Percentiles rank a stretch among this genome's conserved stretches.
Evolutionary conservation across 306 rosid genomes (phyloP).

Genomic region (Citrullus colocynthis): DNA sequence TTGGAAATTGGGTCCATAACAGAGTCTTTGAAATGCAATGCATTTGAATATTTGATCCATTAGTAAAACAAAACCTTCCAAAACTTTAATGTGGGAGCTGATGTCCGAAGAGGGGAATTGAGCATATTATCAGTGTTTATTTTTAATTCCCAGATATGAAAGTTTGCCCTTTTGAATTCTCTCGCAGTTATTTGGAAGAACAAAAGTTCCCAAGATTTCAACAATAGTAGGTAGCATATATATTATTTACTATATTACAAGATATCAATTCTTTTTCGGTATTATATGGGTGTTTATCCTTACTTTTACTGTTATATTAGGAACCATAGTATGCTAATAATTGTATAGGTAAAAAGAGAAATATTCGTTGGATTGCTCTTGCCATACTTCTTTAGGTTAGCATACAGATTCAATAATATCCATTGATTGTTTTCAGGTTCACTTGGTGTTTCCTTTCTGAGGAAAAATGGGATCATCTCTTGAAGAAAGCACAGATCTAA

Average conservation of each 20-base stretch:
- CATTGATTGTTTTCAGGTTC: neutral
- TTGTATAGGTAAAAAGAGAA: too few relatives aligned
- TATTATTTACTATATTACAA: neutral
- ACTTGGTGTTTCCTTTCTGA: neutral
- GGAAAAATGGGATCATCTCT: neutral
- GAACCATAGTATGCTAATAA: neutral
- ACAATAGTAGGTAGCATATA: too few relatives aligned
- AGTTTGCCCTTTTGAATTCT: neutral
- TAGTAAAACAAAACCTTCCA: too few relatives aligned
- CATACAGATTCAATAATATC: too few relatives aligned
- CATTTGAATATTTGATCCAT: too few relatives aligned
- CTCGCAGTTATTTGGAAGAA: neutral
- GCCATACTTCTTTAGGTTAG: neutral
- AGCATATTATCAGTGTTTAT: too few relatives aligned
- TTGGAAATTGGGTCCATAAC: too few relatives aligned
- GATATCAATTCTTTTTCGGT: neutral
- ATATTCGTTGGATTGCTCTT: neutral
- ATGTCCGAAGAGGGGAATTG: too few relatives aligned
- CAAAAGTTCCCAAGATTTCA: neutral
- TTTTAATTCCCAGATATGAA: too few relatives aligned
- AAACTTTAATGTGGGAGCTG: too few relatives aligned
- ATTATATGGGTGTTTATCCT: neutral
- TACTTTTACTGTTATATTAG: neutral
- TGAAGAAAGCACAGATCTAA: neutral
- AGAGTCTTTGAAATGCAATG: too few relatives aligned